Percentiles rank a stretch among this genome's conserved stretches.
Evolutionary conservation across 768 basidiomycete genomes (phyloP).

Genomic region (Fibroporia radiculosa): DNA sequence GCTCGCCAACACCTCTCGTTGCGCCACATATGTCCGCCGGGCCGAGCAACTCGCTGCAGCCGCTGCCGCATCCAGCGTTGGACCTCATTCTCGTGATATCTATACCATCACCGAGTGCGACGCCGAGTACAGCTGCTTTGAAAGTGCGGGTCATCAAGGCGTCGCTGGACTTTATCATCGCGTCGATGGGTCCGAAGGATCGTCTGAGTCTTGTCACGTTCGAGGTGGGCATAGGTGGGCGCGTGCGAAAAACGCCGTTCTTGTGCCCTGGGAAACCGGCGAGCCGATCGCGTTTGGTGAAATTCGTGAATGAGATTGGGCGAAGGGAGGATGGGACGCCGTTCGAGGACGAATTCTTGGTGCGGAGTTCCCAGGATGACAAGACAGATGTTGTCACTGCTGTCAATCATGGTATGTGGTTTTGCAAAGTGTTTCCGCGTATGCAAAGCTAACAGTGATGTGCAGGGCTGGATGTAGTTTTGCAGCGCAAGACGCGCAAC

Average conservation of each 20-base stretch:
- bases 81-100: slow-evolving; percentile 92
- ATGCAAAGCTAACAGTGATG: neutral
- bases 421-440: neutral
- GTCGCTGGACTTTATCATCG: slow-evolving; percentile 80
- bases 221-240: slow-evolving; percentile 76
- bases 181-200: slow-evolving; percentile 68
- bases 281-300: slow-evolving; percentile 61
- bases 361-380: slow-evolving; percentile 78
- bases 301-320: slow-evolving; percentile 71
- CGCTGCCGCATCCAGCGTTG: slow-evolving; percentile 78
- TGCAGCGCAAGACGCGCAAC: slow-evolving; percentile 91
- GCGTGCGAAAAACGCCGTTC: slow-evolving; percentile 92
- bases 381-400: slow-evolving; percentile 97
- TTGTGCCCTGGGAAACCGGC: slow-evolving; percentile 61
- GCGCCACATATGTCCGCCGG: slow-evolving; percentile 67
- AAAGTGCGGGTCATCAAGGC: slow-evolving; percentile 86
- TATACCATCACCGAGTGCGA: slow-evolving; percentile 64
- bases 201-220: slow-evolving; percentile 89
- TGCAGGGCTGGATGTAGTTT: slow-evolving; percentile 81
- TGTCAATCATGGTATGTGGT: slow-evolving; percentile 79
- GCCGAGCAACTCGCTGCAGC: slow-evolving; percentile 72
- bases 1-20: slow-evolving; percentile 43
- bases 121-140: slow-evolving; percentile 73
- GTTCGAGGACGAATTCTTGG: slow-evolving; percentile 55
- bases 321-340: slow-evolving; percentile 24